These are phyloP conservation scores for Murraya paniculata DNA, from an alignment of 345 rosid genomes.

Conservation along the genomic window DNA sequence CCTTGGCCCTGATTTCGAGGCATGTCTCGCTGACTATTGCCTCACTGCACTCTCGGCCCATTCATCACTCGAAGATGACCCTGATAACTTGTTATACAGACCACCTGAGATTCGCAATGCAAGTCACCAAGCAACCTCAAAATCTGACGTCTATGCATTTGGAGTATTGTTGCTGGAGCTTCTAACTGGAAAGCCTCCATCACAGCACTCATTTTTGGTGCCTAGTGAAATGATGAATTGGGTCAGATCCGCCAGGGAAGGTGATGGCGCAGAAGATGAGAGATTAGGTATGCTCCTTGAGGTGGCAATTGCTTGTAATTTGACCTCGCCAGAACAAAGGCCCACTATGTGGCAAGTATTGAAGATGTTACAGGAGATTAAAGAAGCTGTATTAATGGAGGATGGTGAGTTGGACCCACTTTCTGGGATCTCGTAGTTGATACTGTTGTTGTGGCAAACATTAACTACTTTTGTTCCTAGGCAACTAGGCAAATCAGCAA, in stretches of 20 bases:
- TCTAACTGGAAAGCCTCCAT: slow-evolving; percentile 67
- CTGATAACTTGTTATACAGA: slow-evolving; percentile 35
- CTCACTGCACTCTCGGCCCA: slow-evolving; percentile 44
- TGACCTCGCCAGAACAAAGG: slow-evolving; percentile 74
- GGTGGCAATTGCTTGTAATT: slow-evolving; percentile 67
- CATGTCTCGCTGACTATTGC: slow-evolving; percentile 76
- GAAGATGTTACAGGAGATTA: slow-evolving; percentile 91
- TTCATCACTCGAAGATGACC: slow-evolving; percentile 32
- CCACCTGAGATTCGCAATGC: slow-evolving; percentile 57
- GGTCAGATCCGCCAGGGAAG: slow-evolving; percentile 64
- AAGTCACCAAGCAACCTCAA: slow-evolving; percentile 40
- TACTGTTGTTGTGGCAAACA: neutral
- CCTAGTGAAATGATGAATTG: slow-evolving; percentile 48
- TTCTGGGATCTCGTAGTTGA: slow-evolving; percentile 23
- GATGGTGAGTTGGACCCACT: slow-evolving; percentile 45
- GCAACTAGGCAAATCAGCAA: neutral
- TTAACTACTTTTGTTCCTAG: too few relatives aligned
- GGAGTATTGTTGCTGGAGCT: slow-evolving; percentile 83
- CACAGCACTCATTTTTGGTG: slow-evolving; percentile 43
- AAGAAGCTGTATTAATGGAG: slow-evolving; percentile 62
- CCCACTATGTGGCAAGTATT: slow-evolving; percentile 97
- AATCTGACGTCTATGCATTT: slow-evolving; percentile 71
- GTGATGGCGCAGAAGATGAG: slow-evolving; percentile 49
- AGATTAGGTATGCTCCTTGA: slow-evolving; percentile 71
- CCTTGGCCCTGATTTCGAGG: slow-evolving; percentile 90